Evolutionary conservation across 2,329 filamentous ascomycete genomes (phyloP).

Genomic region (Domatiomyces catenatus): DNA sequence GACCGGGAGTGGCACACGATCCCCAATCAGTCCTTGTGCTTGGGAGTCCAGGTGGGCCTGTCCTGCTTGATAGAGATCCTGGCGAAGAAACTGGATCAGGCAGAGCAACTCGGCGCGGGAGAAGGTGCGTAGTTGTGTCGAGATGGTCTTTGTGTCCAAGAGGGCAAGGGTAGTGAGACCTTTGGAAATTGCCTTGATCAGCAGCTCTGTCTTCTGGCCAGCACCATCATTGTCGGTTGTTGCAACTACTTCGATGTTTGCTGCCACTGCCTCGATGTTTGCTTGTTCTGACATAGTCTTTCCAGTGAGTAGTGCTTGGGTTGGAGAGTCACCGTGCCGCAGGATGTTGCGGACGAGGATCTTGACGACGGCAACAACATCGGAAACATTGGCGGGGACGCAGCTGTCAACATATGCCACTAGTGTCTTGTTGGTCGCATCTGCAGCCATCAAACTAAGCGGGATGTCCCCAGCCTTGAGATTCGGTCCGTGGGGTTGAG

Average conservation of each 20-base stretch:
- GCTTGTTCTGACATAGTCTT: neutral
- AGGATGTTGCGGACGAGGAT: neutral
- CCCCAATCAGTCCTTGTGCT: neutral
- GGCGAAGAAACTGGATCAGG: slow-evolving; percentile 19
- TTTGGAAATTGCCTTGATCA: neutral
- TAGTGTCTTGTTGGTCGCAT: neutral
- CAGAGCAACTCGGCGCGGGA: slow-evolving; percentile 12
- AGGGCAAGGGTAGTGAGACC: neutral
- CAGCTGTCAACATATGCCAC: neutral
- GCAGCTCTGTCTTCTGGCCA: neutral
- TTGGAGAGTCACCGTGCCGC: neutral
- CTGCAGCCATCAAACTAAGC: neutral
- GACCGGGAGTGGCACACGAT: slow-evolving; percentile 28
- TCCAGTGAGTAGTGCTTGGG: neutral
- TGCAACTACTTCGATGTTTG: neutral
- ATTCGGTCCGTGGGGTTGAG: neutral
- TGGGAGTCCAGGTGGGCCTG: slow-evolving; percentile 4
- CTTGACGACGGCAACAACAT: neutral
- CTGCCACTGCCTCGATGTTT: neutral
- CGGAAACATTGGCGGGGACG: neutral
- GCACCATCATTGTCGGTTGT: neutral
- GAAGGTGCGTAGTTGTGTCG: slow-evolving; percentile 6
- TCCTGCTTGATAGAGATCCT: slow-evolving; percentile 17
- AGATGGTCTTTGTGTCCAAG: slow-evolving; percentile 4
- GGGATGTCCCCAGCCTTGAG: neutral